Evolutionary conservation across 176 grass and related monocot genomes (phyloP), one percentile per base, ranked within the genome.

Genomic region (Zoysia japonica): DNA sequence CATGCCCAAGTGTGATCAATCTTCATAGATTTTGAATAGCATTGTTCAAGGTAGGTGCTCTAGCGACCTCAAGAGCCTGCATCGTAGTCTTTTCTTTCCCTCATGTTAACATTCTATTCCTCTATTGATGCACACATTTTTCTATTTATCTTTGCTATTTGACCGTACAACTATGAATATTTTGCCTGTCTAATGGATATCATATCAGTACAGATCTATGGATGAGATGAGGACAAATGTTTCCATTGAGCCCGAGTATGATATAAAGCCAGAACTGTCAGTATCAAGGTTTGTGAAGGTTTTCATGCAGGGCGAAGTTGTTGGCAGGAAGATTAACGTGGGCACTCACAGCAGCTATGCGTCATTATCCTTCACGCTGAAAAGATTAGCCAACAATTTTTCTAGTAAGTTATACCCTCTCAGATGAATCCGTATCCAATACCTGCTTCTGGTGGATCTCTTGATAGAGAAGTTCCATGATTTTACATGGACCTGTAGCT

Each of bases 291-390:
- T 78, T 78, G 86, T 87, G 80, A 87, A 87, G 68, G 86, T 88
- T 74, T 88, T 88, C 61, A 78, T 79, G 75, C 80, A 88, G 43
- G 86, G 86, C 7, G 15, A 67, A 51, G 38, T 42, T 42, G 40
- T 78, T 15, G 80, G 86, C 16, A 83, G 80, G 52, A 88, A 88
- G 80, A 79, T 88, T 67, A 83, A 88, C 61, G 57, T 88, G 61
- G 20, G 51, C 9, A 12, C 42, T 19, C 80, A 88, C 80, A 59
- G 83, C 19, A 88, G 14, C 10, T 88, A 68, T 52, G 61, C 48
- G 7, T 83, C 86, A 0, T 5, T 88, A 53, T 83, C 68, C 44
- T 83, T 83, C 62, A 46, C 80, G 10, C 19, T 83, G 4, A 83
- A 79, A 68, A 74, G 52, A 52, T 15, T 88, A 6, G 80, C 67